Evolutionary conservation across 129 eudicot genomes (phyloP), one percentile per base, ranked within the genome.

Genomic region (Mikania micrantha): DNA sequence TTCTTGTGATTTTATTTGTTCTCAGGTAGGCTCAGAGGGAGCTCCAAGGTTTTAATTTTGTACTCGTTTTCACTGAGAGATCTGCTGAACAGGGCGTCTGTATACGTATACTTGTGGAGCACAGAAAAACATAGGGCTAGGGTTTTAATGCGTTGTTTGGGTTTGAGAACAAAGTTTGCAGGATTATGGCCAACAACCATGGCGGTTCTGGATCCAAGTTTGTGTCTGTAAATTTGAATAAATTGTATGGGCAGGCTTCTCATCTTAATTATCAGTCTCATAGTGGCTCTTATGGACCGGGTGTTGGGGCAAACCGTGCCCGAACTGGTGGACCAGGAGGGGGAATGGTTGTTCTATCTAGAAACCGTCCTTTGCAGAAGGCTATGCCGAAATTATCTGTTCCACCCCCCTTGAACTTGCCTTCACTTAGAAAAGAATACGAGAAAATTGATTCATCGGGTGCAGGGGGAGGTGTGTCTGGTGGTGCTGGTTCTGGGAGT

Each of bases 341-440:
- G 38, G 96, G 96, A 40, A 89, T 89, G 93, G 89, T 89, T 78
- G 92, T 85, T 60, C 70, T 88, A 3, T 88, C 93, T 0, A 49
- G 96, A 77, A 76, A 79, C 57, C 77, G 87, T 66, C 75, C 78
- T 48, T 29, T 81, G 27, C 90, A 74, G 70, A 90, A 83, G 76
- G 82, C 70, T 78, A 71, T 19, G 22, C 60, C 95, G 52, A 87
- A 90, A 56, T 72, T 87, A 69, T 84, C 97, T 60, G 89, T 90
- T 78, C 95, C 95, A 59, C 95, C 97, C 87, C 97, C 95, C 84
- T 80, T 90, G 95, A 90, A 90, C 73, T 78, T 90, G 76, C 95
- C 97, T 6, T 90, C 97, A 5, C 45, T 85, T 81, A 90, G 95
- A 84, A 90, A 83, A 72, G 97, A 90, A 47, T 93, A 90, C 50